Conservation (phyloP, 768 basidiomycete species). For the Leccinellum luteum region DNA sequence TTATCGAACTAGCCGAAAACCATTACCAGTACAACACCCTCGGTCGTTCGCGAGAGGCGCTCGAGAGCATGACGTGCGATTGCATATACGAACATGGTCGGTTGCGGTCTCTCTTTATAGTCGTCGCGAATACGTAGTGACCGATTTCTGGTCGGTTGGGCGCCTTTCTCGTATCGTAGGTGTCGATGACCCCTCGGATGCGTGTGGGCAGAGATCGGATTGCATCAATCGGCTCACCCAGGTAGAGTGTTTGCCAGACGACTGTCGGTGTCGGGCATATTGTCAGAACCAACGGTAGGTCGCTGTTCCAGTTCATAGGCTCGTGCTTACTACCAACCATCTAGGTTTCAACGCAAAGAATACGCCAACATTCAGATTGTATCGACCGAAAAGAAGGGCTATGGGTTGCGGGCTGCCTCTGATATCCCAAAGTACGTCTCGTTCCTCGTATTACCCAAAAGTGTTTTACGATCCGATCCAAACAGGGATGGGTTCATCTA, state of each 20-base stretch:
- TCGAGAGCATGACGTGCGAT: conserved; percentile 96
- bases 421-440: conserved; percentile 61
- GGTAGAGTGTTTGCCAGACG: conserved; percentile 89
- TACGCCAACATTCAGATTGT: conserved; percentile 90
- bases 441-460: not conserved
- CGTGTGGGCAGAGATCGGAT: conserved; percentile 86
- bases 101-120: conserved; percentile 34
- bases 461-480: conserved; percentile 6
- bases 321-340: conserved; percentile 3
- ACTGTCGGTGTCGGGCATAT: conserved; percentile 77
- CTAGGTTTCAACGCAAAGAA: conserved; percentile 82
- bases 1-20: conserved; percentile 71
- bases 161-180: conserved; percentile 41
- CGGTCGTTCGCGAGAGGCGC: conserved; percentile 82
- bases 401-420: conserved; percentile 76
- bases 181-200: conserved; percentile 54
- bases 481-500: conserved; percentile 91
- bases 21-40: conserved; percentile 85
- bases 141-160: conserved; percentile 16
- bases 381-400: conserved; percentile 93
- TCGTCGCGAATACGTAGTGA: conserved; percentile 32
- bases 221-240: conserved; percentile 98
- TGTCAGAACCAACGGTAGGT: conserved; percentile 92
- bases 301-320: not conserved
- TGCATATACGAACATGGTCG: conserved; percentile 81